Conservation (phyloP, 148 eudicot genomes). For the Oxyria digyna region DNA sequence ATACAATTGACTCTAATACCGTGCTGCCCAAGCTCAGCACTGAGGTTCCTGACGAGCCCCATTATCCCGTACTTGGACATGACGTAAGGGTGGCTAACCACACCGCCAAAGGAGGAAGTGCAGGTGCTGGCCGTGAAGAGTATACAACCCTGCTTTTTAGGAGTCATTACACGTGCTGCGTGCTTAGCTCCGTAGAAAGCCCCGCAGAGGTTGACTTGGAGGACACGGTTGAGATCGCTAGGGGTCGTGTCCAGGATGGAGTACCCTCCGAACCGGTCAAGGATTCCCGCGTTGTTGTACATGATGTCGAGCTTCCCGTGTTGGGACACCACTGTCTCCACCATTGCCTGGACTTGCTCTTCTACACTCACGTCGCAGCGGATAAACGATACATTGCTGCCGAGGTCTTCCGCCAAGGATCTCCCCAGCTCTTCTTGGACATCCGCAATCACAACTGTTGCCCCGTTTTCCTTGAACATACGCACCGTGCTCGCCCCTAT, state of each 20-base stretch:
- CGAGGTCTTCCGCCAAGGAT: slow-evolving; percentile 21
- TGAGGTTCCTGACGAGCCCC: slow-evolving; percentile 30
- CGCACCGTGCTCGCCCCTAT: too few relatives aligned
- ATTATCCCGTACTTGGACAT: slow-evolving; percentile 31
- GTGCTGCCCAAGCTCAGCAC: slow-evolving; percentile 28
- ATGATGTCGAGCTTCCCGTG: slow-evolving; percentile 31
- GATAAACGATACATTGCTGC: slow-evolving; percentile 24
- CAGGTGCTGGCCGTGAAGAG: slow-evolving; percentile 14
- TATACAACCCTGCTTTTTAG: slow-evolving; percentile 31
- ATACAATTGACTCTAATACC: slow-evolving; percentile 54
- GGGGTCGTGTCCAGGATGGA: slow-evolving; percentile 21
- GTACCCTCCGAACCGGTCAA: slow-evolving; percentile 9
- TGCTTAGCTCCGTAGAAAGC: slow-evolving; percentile 42
- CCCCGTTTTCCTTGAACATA: too few relatives aligned
- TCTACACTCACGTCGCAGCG: slow-evolving; percentile 37
- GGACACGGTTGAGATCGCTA: slow-evolving; percentile 19
- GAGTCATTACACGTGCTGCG: slow-evolving; percentile 42
- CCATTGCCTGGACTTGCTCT: slow-evolving; percentile 13
- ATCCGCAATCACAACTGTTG: too few relatives aligned
- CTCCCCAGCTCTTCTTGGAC: too few relatives aligned
- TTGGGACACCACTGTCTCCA: slow-evolving; percentile 19
- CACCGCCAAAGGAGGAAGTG: slow-evolving; percentile 15
- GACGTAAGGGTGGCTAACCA: slow-evolving; percentile 20
- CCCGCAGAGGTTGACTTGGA: slow-evolving; percentile 36
- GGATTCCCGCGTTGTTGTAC: slow-evolving; percentile 36